Conservation (phyloP, 2,329 filamentous ascomycete species). For the Hirsutella rhossiliensis region DNA sequence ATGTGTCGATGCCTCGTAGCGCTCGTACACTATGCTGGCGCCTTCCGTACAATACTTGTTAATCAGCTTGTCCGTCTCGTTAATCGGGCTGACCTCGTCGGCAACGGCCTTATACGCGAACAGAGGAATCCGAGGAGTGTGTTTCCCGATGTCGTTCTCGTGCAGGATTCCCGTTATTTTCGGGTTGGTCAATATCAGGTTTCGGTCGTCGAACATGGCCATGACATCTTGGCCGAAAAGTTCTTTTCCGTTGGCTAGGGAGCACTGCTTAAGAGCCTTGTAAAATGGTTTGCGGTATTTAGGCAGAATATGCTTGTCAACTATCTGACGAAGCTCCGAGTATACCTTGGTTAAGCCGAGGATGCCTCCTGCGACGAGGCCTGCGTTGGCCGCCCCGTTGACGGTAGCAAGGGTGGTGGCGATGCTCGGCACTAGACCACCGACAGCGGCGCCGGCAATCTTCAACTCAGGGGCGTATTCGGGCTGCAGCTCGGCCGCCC, state of each 20-base stretch:
- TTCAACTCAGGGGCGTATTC: slow-evolving; percentile 12
- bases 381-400: slow-evolving; percentile 7
- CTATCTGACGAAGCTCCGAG: slow-evolving; percentile 3
- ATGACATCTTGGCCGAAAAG: too few relatives aligned
- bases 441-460: slow-evolving; percentile 13
- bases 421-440: slow-evolving; percentile 10
- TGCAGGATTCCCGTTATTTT: too few relatives aligned
- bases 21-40: too few relatives aligned
- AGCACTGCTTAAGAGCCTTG: too few relatives aligned
- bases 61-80: slow-evolving; percentile 30
- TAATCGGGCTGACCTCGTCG: slow-evolving; percentile 31
- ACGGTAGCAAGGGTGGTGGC: slow-evolving; percentile 4
- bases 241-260: too few relatives aligned
- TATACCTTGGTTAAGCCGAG: slow-evolving; percentile 12
- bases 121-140: slow-evolving; percentile 32
- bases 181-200: too few relatives aligned
- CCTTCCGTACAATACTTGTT: slow-evolving; percentile 26
- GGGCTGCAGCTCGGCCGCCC: slow-evolving; percentile 13
- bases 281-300: slow-evolving; percentile 14
- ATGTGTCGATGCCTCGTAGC: too few relatives aligned
- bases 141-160: slow-evolving; percentile 20
- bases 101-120: slow-evolving; percentile 35
- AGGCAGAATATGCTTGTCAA: slow-evolving; percentile 8
- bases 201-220: too few relatives aligned
- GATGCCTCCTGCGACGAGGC: slow-evolving; percentile 10